Conservation (phyloP, 768 basidiomycete genomes). For the Tricholoma saponaceum region DNA sequence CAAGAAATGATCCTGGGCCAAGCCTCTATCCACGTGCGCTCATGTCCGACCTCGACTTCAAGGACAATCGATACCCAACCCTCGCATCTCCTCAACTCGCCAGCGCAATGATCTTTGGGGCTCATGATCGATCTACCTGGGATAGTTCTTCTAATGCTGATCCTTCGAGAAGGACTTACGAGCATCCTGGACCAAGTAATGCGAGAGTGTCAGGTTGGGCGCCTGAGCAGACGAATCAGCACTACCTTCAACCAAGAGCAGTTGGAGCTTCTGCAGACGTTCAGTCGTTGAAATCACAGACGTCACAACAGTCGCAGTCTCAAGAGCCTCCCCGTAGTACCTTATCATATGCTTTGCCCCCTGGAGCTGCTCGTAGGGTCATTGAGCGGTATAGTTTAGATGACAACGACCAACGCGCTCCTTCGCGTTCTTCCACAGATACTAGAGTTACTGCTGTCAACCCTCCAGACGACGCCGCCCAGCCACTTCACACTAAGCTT, state of each 20-base stretch:
- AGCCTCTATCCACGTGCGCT: conserved; percentile 50
- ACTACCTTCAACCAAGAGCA: conserved; percentile 16
- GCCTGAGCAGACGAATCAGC: conserved; percentile 19
- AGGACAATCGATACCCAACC: conserved; percentile 56
- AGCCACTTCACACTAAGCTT: conserved; percentile 16
- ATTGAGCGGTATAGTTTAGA: conserved; percentile 52
- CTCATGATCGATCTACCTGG: conserved; percentile 24
- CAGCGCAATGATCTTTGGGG: conserved; percentile 25
- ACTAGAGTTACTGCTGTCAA: conserved; percentile 26
- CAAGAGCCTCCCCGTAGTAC: conserved; percentile 36
- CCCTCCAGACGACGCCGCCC: conserved; percentile 21
- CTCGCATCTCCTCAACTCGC: conserved; percentile 21
- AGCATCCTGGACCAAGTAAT: conserved; percentile 15
- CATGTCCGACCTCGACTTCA: conserved; percentile 58
- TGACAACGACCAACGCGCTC: conserved; percentile 32
- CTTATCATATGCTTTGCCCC: conserved; percentile 42
- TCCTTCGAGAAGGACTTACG: conserved; percentile 14
- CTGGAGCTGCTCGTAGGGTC: conserved; percentile 40
- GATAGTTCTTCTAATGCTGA: conserved; percentile 13
- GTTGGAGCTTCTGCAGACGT: conserved; percentile 26
- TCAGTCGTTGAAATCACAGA: conserved; percentile 23
- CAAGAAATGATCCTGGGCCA: conserved; percentile 34
- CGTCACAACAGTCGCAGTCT: conserved; percentile 27
- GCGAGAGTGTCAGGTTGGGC: conserved; percentile 14
- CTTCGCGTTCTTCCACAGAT: conserved; percentile 32